Percentiles rank a stretch among this genome's conserved stretches.
Evolutionary conservation across 2,329 filamentous ascomycete genomes (phyloP).

Genomic region (Sarocladium kiliense): DNA sequence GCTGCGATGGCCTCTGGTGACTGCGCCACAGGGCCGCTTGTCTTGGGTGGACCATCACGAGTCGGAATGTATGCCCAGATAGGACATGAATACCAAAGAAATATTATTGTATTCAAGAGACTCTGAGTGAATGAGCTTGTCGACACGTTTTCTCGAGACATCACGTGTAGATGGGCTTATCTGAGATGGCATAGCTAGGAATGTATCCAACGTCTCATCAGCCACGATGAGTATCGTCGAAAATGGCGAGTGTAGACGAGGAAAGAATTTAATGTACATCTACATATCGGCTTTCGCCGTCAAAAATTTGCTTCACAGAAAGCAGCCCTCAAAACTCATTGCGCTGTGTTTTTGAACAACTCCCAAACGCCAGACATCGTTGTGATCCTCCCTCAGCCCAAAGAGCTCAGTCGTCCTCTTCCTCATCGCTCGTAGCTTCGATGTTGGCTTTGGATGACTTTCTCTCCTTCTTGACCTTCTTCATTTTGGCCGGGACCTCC

Average conservation of each 20-base stretch:
- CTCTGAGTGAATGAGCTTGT: too few relatives aligned
- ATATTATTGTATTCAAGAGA: background rate
- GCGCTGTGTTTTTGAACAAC: background rate
- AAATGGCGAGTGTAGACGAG: too few relatives aligned
- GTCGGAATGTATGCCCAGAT: background rate
- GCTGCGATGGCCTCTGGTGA: background rate
- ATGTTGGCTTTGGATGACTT: constrained; percentile 54
- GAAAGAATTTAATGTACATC: too few relatives aligned
- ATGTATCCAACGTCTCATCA: too few relatives aligned
- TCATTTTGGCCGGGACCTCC: constrained; percentile 14
- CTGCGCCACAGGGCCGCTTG: constrained; percentile 4
- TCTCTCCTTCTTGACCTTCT: constrained; percentile 26
- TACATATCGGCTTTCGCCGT: too few relatives aligned
- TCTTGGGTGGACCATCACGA: background rate
- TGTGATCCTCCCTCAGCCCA: background rate
- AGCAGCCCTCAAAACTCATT: background rate
- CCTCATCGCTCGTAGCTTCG: constrained; percentile 59
- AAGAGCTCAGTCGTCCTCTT: constrained; percentile 16
- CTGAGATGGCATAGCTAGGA: too few relatives aligned
- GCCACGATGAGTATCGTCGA: too few relatives aligned
- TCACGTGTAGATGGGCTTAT: too few relatives aligned
- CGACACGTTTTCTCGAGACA: too few relatives aligned
- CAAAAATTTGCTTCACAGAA: too few relatives aligned
- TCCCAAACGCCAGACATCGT: background rate
- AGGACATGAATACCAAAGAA: background rate